Conservation (phyloP, 2,329 filamentous ascomycete species). For the Ophiostoma australiae region DNA sequence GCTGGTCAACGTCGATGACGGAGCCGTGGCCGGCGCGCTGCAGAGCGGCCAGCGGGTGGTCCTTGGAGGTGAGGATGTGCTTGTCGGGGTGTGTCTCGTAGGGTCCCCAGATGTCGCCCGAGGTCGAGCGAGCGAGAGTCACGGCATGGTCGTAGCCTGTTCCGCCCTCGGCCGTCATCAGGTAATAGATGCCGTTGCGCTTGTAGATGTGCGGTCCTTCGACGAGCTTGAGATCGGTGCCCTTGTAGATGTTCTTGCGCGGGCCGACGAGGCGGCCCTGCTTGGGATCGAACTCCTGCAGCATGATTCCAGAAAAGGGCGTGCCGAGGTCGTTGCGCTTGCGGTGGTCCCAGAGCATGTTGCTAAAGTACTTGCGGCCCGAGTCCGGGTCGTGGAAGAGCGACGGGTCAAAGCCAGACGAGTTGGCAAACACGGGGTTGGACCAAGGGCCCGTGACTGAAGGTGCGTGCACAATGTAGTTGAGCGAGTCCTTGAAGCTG, state of each 20-base stretch:
- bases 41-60: slow-evolving; percentile 45
- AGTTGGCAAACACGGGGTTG: slow-evolving; percentile 55
- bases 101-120: slow-evolving; percentile 50
- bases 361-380: slow-evolving; percentile 53
- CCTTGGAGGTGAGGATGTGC: slow-evolving; percentile 52
- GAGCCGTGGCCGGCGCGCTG: slow-evolving; percentile 51
- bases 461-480: slow-evolving; percentile 53
- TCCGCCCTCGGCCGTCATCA: slow-evolving; percentile 56
- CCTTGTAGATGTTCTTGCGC: slow-evolving; percentile 50
- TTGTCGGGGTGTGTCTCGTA: slow-evolving; percentile 57
- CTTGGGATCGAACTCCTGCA: slow-evolving; percentile 53
- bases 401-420: slow-evolving; percentile 52
- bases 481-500: slow-evolving; percentile 41
- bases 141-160: slow-evolving; percentile 57
- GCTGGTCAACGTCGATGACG: slow-evolving; percentile 41
- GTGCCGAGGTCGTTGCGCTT: slow-evolving; percentile 36
- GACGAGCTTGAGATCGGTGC: slow-evolving; percentile 50
- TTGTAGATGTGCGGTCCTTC: slow-evolving; percentile 58
- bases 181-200: slow-evolving; percentile 55
- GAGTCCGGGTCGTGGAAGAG: slow-evolving; percentile 53
- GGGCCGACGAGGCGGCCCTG: slow-evolving; percentile 50
- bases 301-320: slow-evolving; percentile 51
- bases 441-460: slow-evolving; percentile 57
- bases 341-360: slow-evolving; percentile 54
- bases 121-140: slow-evolving; percentile 50